phyloP scores from a whole-genome alignment of 2,329 filamentous ascomycete genomes.

The Fusarium scirpi region DNA sequence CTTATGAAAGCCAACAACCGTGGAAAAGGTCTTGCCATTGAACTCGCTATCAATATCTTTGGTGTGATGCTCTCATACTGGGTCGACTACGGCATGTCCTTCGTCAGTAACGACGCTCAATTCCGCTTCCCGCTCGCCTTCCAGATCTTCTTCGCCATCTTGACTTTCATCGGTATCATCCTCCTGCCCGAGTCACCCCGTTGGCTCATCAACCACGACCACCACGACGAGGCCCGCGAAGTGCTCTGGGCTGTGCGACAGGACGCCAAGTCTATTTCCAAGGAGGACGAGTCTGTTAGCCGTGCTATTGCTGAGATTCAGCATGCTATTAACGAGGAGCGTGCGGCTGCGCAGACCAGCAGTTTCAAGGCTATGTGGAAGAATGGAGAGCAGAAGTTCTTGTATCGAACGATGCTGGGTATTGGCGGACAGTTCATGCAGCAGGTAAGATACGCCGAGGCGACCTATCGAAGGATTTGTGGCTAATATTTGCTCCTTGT shows the following conservation, averaged over 20 bases:
- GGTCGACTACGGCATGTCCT: conserved; percentile 56
- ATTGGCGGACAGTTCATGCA: conserved; percentile 61
- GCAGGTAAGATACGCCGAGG: conserved; percentile 22
- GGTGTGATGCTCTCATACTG: conserved; percentile 53
- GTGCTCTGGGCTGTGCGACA: conserved; percentile 50
- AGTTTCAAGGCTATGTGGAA: conserved; percentile 54
- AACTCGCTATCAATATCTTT: conserved; percentile 55
- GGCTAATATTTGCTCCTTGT: not conserved
- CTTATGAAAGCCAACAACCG: conserved; percentile 55
- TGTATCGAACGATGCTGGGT: conserved; percentile 55
- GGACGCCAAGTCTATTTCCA: conserved; percentile 43
- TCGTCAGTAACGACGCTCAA: conserved; percentile 51
- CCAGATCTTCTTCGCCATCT: conserved; percentile 57
- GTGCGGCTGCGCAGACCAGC: conserved; percentile 50
- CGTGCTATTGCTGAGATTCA: conserved; percentile 54
- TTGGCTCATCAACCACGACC: conserved; percentile 55
- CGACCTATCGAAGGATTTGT: fast-evolving
- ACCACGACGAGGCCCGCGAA: conserved; percentile 57
- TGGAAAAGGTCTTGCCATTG: conserved; percentile 48
- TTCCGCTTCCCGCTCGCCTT: conserved; percentile 61
- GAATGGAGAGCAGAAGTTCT: conserved; percentile 57
- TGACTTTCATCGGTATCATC: conserved; percentile 50
- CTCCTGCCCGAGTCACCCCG: conserved; percentile 60
- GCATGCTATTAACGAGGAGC: conserved; percentile 55
- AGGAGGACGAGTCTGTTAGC: conserved; percentile 46